Base-by-base conservation (phyloP, 2,329 filamentous ascomycete genomes). In the Harringtonia lauricola region DNA sequence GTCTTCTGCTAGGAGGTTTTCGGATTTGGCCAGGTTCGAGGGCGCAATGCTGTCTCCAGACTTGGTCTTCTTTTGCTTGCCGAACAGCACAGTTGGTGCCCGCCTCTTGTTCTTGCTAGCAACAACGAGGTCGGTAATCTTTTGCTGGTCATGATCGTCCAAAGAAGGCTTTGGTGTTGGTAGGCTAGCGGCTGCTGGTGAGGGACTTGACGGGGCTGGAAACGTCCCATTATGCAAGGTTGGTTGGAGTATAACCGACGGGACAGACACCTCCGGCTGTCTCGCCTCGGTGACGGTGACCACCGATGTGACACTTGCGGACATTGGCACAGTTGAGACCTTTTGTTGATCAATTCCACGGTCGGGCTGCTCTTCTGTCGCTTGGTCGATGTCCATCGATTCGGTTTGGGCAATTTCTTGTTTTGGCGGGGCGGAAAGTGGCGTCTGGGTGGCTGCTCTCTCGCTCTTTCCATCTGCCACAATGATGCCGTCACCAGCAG, bases 1-100 rank as follows among this genome's bases (percentile, higher is more conserved):
- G 53, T 81, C 77, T 39, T 79, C 76, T 5, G 69, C 67, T 1
- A 71, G 66, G 6, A 71, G 62, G 57, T 64, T 60, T 8, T 64
- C 56, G 8, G 62, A 48, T 43, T 68, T 0, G 79, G 85, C 1
- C 82, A 86, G 14, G 82, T 68, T 51, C 14, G 46, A 44, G 9
- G 41, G 31, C 14, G 41, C 41, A 4, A 40, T 21, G 3, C 39
- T 34, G 2, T 41, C 31, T 2, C 41, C 41, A 1, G 35, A 4
- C 36, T 33, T 43, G n/a, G 18, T 15, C 52, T 82, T 82, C 49
- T 71, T 78, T 55, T 79, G 45, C 33, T 50, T 51, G 24, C 51
- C 52, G 17, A 54, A 53, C 3, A 54, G 41, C 5, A 53, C 51
- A 1, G 42, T 49, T 14, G 51, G 47, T n/a, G 49, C 44, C 33